These are phyloP conservation scores for Chaetomiaceae sp. DNA, from an alignment of 2,329 filamentous ascomycete genomes.

Conservation along the genomic window DNA sequence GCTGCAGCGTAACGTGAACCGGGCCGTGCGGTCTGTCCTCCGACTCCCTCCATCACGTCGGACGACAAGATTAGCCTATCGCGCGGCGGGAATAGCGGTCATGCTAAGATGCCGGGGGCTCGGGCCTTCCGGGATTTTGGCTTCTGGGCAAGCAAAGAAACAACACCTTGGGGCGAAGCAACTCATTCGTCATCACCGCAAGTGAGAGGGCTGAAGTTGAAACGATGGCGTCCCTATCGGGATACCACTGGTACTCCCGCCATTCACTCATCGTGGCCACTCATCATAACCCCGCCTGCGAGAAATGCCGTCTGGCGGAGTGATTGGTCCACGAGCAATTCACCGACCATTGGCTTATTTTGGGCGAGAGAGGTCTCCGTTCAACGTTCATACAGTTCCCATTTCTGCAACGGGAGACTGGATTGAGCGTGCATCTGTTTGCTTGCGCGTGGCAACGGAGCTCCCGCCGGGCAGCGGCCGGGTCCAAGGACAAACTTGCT, in stretches of 20 bases:
- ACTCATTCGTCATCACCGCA: background rate
- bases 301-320: background rate
- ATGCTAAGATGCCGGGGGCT: background rate
- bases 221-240: background rate
- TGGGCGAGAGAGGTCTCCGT: too few species aligned
- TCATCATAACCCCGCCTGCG: background rate
- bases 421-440: too few species aligned
- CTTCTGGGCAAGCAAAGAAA: background rate
- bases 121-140: background rate
- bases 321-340: background rate
- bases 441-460: background rate
- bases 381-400: too few species aligned
- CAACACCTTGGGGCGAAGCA: background rate
- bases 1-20: background rate
- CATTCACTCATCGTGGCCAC: background rate
- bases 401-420: too few species aligned
- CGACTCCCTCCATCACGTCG: background rate
- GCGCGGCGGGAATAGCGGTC: background rate
- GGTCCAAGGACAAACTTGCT: background rate
- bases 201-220: constrained; percentile 1
- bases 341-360: too few species aligned
- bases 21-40: background rate
- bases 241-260: background rate
- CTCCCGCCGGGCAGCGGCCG: background rate
- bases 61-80: background rate